Evolutionary conservation across 1,284 basidiomycete genomes (phyloP).

Genomic region (Cystobasidium slooffiae): DNA sequence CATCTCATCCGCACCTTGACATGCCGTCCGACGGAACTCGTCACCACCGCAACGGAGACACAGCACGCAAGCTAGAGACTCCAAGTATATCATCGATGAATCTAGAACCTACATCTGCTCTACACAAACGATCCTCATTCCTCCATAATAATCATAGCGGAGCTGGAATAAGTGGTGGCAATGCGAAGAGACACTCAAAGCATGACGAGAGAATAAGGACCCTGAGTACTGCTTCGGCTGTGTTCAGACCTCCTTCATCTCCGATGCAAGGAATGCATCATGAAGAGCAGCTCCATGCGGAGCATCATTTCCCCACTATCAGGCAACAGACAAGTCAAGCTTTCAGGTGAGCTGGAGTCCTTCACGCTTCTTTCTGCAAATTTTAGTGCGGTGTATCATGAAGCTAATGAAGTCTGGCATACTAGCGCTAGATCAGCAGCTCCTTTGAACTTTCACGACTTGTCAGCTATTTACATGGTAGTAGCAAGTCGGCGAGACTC

Average conservation of each 20-base stretch:
- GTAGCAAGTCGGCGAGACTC: slow-evolving; percentile 20
- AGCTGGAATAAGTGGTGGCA: too few relatives aligned
- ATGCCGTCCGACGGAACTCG: neutral
- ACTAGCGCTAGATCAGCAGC: slow-evolving; percentile 11
- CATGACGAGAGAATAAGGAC: neutral
- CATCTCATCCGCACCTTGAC: neutral
- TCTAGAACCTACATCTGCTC: neutral
- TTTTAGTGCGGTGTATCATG: too few relatives aligned
- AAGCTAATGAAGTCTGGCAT: neutral
- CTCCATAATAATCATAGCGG: too few relatives aligned
- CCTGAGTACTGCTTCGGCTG: neutral
- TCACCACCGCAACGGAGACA: neutral
- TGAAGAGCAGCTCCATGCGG: neutral
- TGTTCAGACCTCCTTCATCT: neutral
- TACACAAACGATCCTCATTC: neutral
- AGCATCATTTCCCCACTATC: neutral
- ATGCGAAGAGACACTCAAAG: neutral
- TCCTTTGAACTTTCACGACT: slow-evolving; percentile 35
- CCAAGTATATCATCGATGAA: too few relatives aligned
- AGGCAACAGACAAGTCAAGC: neutral
- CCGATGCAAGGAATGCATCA: neutral
- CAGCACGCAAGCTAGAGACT: too few relatives aligned
- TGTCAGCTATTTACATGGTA: slow-evolving; percentile 36
- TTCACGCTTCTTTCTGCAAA: too few relatives aligned
- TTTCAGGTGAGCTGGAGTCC: slow-evolving; percentile 3